phyloP scores from a whole-genome alignment of 2,329 filamentous ascomycete genomes.

The Paraphoma sp. region DNA sequence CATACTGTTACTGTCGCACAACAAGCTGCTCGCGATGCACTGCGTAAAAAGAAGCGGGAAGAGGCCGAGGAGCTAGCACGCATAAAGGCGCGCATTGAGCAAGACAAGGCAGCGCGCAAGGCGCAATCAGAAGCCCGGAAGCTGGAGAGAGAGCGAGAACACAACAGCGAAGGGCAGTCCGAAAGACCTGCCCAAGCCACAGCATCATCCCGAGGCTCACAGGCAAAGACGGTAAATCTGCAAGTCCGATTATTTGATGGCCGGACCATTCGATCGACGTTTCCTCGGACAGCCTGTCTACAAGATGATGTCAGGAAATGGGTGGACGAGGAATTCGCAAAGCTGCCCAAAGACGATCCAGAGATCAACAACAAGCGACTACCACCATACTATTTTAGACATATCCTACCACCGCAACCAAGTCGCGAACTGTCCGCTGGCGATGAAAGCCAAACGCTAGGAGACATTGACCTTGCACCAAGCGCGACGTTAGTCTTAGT shows the following conservation, averaged over 20 bases:
- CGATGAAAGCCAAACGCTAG: slow-evolving; percentile 74
- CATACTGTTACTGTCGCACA: slow-evolving; percentile 49
- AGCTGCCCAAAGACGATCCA: slow-evolving; percentile 27
- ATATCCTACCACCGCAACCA: slow-evolving; percentile 79
- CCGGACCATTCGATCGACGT: slow-evolving; percentile 75
- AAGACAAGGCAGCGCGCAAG: slow-evolving; percentile 74
- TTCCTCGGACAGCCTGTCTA: slow-evolving; percentile 70
- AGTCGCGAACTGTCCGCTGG: slow-evolving; percentile 75
- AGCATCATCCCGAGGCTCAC: slow-evolving; percentile 33
- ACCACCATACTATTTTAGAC: slow-evolving; percentile 80
- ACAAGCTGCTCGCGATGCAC: slow-evolving; percentile 51
- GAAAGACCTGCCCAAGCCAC: slow-evolving; percentile 7
- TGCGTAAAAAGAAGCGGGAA: slow-evolving; percentile 68
- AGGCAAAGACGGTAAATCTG: slow-evolving; percentile 53
- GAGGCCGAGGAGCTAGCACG: slow-evolving; percentile 72
- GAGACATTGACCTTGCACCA: slow-evolving; percentile 75
- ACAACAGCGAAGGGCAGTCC: slow-evolving; percentile 8
- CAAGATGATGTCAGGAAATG: slow-evolving; percentile 73
- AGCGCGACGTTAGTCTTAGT: slow-evolving; percentile 84
- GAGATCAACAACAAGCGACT: slow-evolving; percentile 29
- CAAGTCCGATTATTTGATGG: slow-evolving; percentile 88
- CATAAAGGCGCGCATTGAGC: slow-evolving; percentile 76
- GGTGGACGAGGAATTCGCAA: slow-evolving; percentile 64
- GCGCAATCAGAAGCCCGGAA: slow-evolving; percentile 42
- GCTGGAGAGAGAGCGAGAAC: slow-evolving; percentile 41